These are phyloP conservation scores for Fraxinus cuspidata DNA, from an alignment of 257 asterid species.

Conservation along the genomic window DNA sequence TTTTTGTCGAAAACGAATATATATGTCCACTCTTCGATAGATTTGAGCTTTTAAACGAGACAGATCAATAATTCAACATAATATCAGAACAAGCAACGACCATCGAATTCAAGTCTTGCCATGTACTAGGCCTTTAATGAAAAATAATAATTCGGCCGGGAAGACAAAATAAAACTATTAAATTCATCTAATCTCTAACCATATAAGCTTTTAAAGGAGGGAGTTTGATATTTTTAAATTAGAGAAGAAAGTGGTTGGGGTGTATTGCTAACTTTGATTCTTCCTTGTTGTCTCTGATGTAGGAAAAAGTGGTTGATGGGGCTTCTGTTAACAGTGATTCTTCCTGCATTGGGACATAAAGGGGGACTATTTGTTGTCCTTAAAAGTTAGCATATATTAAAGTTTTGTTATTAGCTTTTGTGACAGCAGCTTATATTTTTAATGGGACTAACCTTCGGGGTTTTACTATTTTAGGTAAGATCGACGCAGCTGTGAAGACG, in stretches of 20 bases:
- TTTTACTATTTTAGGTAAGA: conserved; percentile 28
- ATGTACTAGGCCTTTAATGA: neutral
- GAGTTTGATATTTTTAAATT: neutral
- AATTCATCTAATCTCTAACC: neutral
- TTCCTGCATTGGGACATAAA: conserved; percentile 49
- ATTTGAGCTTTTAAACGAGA: no score
- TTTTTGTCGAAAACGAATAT: neutral
- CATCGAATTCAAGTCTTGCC: no score
- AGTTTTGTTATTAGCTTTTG: neutral
- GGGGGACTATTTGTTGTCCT: conserved; percentile 39
- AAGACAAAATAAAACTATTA: neutral
- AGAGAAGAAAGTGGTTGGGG: no score
- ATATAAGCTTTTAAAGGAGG: neutral
- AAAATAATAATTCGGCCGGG: no score
- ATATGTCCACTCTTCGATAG: neutral
- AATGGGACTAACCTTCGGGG: neutral
- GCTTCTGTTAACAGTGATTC: conserved; percentile 34
- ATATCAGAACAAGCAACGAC: no score
- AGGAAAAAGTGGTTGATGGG: conserved; percentile 59
- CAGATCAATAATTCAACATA: no score
- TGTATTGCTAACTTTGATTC: neutral
- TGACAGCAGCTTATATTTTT: neutral
- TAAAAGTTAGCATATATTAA: conserved; percentile 36
- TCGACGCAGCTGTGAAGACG: conserved; percentile 38
- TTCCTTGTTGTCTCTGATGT: neutral